Evolutionary conservation across 164 flowering plant species (phyloP), one percentile per base, ranked within the genome.

Genomic region (Stephania cephalantha): DNA sequence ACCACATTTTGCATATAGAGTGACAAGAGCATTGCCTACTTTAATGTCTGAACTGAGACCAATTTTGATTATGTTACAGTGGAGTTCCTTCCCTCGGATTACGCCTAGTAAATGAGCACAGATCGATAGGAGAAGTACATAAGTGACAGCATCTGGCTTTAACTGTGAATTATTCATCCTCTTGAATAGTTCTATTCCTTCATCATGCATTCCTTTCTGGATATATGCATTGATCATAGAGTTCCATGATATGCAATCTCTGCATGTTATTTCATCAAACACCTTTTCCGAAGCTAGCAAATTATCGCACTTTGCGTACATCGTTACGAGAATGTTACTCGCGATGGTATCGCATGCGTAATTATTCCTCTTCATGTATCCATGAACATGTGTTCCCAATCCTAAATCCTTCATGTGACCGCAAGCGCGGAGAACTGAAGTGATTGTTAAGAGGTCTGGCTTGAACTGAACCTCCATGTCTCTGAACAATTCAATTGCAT

Each of bases 1-100:
- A 71, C 92, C 92, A 79, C 94, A 89, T 83, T 86, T 87, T 30
- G 88, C 86, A 72, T 90, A 90, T 87, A 90, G 84, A 77, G 85
- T 90, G 17, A 87, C 70, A 22, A 90, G 84, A 12, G 87, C 83
- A 78, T 87, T 89, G 9, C 79, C 74, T 69, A 85, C 78, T 46
- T 75, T 61, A 13, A 84, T 46, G 75, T 80, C 73, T 1, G 81
- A 75, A 45, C 58, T 77, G 73, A 82, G 75, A 45, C 92, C 92
- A 64, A 61, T 73, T 78, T 87, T 87, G 22, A 70, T 61, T 61
- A 80, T 61, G 73, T 79, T 74, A 71, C 81, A 75, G 22, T 86
- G 89, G 25, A 85, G 76, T 72, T 72, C 72, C 78, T 77, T 79
- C 70, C 85, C 87, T 58, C 35, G 75, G 11, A 61, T 9, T 13